phyloP scores from a whole-genome alignment of 805 yeast genomes.

The Teunomyces lycoperdinae region DNA sequence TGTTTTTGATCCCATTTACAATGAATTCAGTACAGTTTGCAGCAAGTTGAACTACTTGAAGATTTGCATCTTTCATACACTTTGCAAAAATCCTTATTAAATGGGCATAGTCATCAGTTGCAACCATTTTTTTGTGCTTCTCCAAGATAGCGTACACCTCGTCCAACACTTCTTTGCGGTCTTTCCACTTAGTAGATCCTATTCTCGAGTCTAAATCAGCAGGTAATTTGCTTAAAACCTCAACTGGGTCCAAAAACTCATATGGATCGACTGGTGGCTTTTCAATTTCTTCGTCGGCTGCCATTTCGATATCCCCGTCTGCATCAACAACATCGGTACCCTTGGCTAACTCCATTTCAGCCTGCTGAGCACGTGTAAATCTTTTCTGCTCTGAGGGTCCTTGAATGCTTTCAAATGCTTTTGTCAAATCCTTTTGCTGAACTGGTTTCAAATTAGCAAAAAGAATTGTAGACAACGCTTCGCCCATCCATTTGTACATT shows the following conservation, averaged over 20 bases:
- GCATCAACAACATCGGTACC: slow-evolving; percentile 3
- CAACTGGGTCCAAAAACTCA: slow-evolving; percentile 68
- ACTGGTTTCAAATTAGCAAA: slow-evolving; percentile 81
- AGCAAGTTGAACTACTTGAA: slow-evolving; percentile 79
- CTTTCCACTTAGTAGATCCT: slow-evolving; percentile 80
- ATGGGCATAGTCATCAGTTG: slow-evolving; percentile 60
- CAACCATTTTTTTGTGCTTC: slow-evolving; percentile 54
- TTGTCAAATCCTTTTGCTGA: slow-evolving; percentile 80
- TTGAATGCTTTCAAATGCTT: slow-evolving; percentile 57
- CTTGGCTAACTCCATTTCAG: slow-evolving; percentile 19
- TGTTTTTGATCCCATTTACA: slow-evolving; percentile 61
- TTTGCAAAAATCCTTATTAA: slow-evolving; percentile 64
- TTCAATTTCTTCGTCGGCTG: slow-evolving; percentile 17
- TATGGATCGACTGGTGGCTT: slow-evolving; percentile 53
- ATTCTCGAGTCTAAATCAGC: slow-evolving; percentile 53
- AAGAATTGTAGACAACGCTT: slow-evolving; percentile 52
- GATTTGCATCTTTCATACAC: slow-evolving; percentile 82
- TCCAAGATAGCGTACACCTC: slow-evolving; percentile 48
- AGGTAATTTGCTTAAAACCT: slow-evolving; percentile 66
- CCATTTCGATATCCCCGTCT: slow-evolving; percentile 28
- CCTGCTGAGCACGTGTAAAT: slow-evolving; percentile 52
- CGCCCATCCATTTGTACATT: slow-evolving; percentile 73
- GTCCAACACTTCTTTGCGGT: slow-evolving; percentile 80
- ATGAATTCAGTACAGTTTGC: slow-evolving; percentile 61
- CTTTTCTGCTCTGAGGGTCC: slow-evolving; percentile 52